Base-by-base conservation (phyloP, 345 rosid genomes). In the Arabidopsis thaliana region DNA sequence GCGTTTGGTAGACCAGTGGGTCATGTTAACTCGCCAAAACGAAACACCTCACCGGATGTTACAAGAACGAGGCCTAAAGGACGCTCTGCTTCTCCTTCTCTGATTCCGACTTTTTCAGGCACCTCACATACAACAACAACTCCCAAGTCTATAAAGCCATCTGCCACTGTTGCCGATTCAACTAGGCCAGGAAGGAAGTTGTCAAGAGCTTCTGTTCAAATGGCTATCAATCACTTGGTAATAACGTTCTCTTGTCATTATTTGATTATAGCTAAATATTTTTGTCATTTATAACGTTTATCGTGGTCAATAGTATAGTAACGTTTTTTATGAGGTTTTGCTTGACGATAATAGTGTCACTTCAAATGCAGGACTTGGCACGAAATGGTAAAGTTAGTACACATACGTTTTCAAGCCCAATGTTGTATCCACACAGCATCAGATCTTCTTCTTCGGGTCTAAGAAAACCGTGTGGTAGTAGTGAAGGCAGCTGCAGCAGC, bases 351-450 rank as follows among this genome's bases (percentile, higher is more conserved):
- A 38, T 55, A 5, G 25, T 55, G 25, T 45, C 10, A 32, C 11
- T 48, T 49, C 12, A 72, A 2, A 61, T 73, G 34, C 28, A 77
- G 80, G 80, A 57, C 3, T 52, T 40, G 0, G 5, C 72, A 70
- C 6, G 76, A 57, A 77, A 71, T 32, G 80, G 72, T 37, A 77
- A 77, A 70, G 34, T 13, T 36, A 2, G 69, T 1, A 59, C 44
- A 62, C 44, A 65, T 30, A 48, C 67, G 40, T 71, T 71, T 77
- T 65, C 45, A 2, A 41, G 67, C 70, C 71, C 80, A 57, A 77
- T 57, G 76, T 58, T 77, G 60, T 77, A 77, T 55, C 80, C 80
- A 44, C 80, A 77, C 32, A 77, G 80, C 76, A 77, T 71, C 37
- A 71, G 42, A 38, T 69, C 74, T 52, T 60, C 65, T 23, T 45